Percentiles rank a stretch among this genome's conserved stretches.
Evolutionary conservation across 495 filamentous ascomycete genomes (phyloP).

Genomic region (Echria macrotheca): DNA sequence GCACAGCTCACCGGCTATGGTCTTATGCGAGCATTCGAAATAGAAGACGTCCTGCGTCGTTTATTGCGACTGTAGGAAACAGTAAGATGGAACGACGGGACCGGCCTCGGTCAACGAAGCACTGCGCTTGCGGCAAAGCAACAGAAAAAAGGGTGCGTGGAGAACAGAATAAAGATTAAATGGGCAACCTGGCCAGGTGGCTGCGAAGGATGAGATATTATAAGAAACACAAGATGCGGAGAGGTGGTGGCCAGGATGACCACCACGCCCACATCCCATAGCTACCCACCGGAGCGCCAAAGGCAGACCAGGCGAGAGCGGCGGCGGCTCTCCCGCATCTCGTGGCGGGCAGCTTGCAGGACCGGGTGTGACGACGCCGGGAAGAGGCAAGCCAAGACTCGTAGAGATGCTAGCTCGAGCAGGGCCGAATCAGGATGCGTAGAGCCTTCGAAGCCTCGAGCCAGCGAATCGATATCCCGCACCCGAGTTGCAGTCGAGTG

Average conservation of each 20-base stretch:
- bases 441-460: slow-evolving; percentile 3
- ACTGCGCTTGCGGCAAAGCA: slow-evolving; percentile 20
- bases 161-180: slow-evolving; percentile 28
- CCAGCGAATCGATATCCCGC: slow-evolving; percentile 22
- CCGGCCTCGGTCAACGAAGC: slow-evolving; percentile 50
- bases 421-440: slow-evolving; percentile 23
- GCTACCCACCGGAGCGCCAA: slow-evolving; percentile 30
- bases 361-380: slow-evolving; percentile 6
- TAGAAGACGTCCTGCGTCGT: slow-evolving; percentile 41
- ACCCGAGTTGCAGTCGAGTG: slow-evolving; percentile 14
- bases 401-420: slow-evolving; percentile 1
- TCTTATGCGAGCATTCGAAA: slow-evolving; percentile 19
- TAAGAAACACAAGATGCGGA: slow-evolving; percentile 18
- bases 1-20: slow-evolving; percentile 15
- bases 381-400: slow-evolving; percentile 2
- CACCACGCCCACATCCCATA: slow-evolving; percentile 4
- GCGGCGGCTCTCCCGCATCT: slow-evolving; percentile 4
- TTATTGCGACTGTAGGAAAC: slow-evolving; percentile 25
- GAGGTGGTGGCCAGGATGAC: slow-evolving; percentile 4
- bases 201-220: slow-evolving; percentile 23
- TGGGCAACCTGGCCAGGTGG: slow-evolving; percentile 19
- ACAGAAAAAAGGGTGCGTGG: slow-evolving; percentile 29
- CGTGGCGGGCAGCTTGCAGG: slow-evolving; percentile 7
- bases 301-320: slow-evolving; percentile 18
- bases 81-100: slow-evolving; percentile 33